Conservation (phyloP, 495 filamentous ascomycete genomes). For the Penicillium manginii region DNA sequence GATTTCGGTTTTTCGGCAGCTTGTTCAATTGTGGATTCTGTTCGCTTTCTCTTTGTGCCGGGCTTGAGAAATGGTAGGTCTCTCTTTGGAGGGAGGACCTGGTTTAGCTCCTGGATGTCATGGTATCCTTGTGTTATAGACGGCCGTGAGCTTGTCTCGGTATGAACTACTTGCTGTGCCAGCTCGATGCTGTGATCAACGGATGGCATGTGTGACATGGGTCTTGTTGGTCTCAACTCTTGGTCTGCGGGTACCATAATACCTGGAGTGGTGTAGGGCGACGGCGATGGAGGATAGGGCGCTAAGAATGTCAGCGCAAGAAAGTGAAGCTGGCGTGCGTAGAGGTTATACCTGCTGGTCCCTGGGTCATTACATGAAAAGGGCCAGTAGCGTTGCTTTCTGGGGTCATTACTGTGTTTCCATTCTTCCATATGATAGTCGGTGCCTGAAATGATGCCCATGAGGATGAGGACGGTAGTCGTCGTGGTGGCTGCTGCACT, state of each 20-base stretch:
- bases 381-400: constrained; percentile 13
- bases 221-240: not conserved
- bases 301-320: not conserved
- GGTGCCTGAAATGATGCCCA: constrained; percentile 25
- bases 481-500: constrained; percentile 18
- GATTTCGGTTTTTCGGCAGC: not conserved
- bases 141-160: constrained; percentile 18
- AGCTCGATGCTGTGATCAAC: too few species aligned
- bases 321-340: not conserved
- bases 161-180: not conserved
- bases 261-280: not conserved
- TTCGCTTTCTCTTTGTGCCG: constrained; percentile 23
- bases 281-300: not conserved
- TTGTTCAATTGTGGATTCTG: not conserved
- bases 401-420: constrained; percentile 13
- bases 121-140: constrained; percentile 26
- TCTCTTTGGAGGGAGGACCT: constrained; percentile 50
- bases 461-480: constrained; percentile 34
- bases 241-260: not conserved
- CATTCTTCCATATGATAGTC: constrained; percentile 6
- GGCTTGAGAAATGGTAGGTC: constrained; percentile 46
- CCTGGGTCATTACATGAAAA: constrained; percentile 10
- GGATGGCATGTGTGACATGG: not conserved
- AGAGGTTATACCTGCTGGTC: constrained; percentile 10
- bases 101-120: constrained; percentile 33